Percentiles rank a stretch among this genome's conserved stretches.
These are phyloP conservation scores for Tetradesmus lagerheimii DNA, from an alignment of 139 green algal species.

Conservation along the genomic window DNA sequence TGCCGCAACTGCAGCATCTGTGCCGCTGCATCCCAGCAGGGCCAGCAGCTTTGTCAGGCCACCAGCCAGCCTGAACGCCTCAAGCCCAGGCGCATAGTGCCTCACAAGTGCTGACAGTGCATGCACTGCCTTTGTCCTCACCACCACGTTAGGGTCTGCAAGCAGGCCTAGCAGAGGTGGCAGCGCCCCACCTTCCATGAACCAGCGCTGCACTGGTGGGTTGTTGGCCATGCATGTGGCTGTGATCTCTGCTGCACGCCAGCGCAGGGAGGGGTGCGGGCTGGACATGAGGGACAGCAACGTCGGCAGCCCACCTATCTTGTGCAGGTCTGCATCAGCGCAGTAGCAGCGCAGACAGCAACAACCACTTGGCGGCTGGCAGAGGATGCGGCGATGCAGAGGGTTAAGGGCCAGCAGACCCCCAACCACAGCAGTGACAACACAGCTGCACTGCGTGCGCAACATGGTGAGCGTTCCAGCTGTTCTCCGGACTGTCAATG, in stretches of 20 bases:
- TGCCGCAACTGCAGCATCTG: neutral
- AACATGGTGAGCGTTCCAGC: neutral
- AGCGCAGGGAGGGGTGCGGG: constrained; percentile 68
- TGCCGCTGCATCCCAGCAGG: constrained; percentile 35
- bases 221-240: constrained; percentile 90
- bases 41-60: constrained; percentile 67
- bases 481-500: too few relatives aligned
- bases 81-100: constrained; percentile 58
- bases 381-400: too few relatives aligned
- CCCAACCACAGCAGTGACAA: too few relatives aligned
- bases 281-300: constrained; percentile 77
- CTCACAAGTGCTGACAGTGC: constrained; percentile 74
- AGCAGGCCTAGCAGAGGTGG: constrained; percentile 71
- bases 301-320: constrained; percentile 84
- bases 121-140: constrained; percentile 64
- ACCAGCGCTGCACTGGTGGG: constrained; percentile 81
- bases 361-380: neutral
- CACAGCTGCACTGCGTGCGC: neutral
- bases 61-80: constrained; percentile 54
- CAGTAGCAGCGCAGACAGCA: neutral
- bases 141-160: constrained; percentile 49
- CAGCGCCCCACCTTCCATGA: constrained; percentile 76
- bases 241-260: constrained; percentile 82
- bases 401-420: too few relatives aligned
- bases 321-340: constrained; percentile 76